phyloP scores from a whole-genome alignment of 2,329 filamentous ascomycete species.

The Colletotrichum higginsianum region DNA sequence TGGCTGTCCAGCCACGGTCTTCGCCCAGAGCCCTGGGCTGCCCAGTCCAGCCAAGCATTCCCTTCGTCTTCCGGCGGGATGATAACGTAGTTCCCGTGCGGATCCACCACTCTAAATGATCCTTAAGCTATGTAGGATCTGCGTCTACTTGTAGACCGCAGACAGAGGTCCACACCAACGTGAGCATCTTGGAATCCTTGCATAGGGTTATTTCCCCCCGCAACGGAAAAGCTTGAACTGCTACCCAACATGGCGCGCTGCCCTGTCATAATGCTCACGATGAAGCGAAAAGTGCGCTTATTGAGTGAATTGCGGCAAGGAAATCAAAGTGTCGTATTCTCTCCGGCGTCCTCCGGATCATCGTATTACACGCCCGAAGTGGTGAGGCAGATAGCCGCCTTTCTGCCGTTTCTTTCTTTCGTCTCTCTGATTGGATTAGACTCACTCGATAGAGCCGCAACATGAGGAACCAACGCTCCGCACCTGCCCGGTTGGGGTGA shows the following conservation, averaged over 20 bases:
- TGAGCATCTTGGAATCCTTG: slow-evolving; percentile 8
- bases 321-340: not conserved
- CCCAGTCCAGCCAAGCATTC: not conserved
- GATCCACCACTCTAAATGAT: not conserved
- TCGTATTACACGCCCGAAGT: not conserved
- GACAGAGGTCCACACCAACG: not conserved
- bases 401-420: not conserved
- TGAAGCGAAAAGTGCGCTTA: not conserved
- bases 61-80: too few species aligned
- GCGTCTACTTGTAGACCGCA: not conserved
- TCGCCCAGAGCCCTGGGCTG: too few species aligned
- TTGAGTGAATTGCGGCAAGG: not conserved
- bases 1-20: too few species aligned
- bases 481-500: slow-evolving; percentile 32
- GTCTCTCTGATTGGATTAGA: slow-evolving; percentile 16
- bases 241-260: not conserved
- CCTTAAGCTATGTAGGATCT: not conserved
- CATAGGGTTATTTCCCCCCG: not conserved
- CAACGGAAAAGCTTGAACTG: not conserved
- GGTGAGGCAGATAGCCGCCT: not conserved
- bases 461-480: slow-evolving; percentile 17
- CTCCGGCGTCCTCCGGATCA: not conserved
- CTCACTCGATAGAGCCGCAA: not conserved
- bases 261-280: not conserved
- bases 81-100: not conserved